Evolutionary conservation across 495 filamentous ascomycete species (phyloP).

Genomic region (Elasticomyces elasticus): DNA sequence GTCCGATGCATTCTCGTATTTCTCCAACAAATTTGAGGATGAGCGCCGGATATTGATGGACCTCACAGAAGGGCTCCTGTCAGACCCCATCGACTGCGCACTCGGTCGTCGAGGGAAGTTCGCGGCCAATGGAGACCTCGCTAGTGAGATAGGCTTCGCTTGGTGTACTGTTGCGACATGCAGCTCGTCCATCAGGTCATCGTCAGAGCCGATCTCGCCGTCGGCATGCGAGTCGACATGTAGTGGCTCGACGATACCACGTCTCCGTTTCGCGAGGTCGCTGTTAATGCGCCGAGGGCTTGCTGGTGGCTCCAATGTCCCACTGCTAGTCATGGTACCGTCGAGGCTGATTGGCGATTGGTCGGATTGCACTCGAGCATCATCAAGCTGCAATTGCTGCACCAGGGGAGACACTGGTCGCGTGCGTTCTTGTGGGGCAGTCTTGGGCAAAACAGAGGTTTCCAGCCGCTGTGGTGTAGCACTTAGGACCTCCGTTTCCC

Average conservation of each 20-base stretch:
- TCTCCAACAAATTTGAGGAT: conserved; percentile 1
- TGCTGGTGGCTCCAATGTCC: neutral
- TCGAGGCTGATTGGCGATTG: neutral
- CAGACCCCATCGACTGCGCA: conserved; percentile 5
- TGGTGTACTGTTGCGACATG: conserved; percentile 72
- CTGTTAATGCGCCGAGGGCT: conserved; percentile 1
- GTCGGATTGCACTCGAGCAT: neutral
- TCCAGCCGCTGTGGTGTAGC: neutral
- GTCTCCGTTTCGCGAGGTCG: conserved; percentile 19
- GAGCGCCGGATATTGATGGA: conserved; percentile 12
- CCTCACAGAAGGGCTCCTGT: conserved; percentile 1
- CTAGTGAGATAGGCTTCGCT: conserved; percentile 71
- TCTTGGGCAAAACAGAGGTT: neutral
- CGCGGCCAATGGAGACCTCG: conserved; percentile 70
- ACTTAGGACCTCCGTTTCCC: too few relatives aligned
- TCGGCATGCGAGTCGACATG: conserved; percentile 29
- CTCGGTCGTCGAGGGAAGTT: conserved; percentile 43
- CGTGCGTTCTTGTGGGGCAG: neutral
- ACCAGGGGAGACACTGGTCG: neutral
- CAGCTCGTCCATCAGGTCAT: conserved; percentile 83
- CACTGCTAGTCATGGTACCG: neutral
- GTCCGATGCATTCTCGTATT: neutral
- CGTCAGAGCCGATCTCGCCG: conserved; percentile 59
- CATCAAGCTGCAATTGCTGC: neutral
- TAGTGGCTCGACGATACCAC: conserved; percentile 27